Percentiles rank a stretch among this genome's conserved stretches.
Conservation (phyloP, 2,329 filamentous ascomycete genomes). For the Phialophora chinensis region DNA sequence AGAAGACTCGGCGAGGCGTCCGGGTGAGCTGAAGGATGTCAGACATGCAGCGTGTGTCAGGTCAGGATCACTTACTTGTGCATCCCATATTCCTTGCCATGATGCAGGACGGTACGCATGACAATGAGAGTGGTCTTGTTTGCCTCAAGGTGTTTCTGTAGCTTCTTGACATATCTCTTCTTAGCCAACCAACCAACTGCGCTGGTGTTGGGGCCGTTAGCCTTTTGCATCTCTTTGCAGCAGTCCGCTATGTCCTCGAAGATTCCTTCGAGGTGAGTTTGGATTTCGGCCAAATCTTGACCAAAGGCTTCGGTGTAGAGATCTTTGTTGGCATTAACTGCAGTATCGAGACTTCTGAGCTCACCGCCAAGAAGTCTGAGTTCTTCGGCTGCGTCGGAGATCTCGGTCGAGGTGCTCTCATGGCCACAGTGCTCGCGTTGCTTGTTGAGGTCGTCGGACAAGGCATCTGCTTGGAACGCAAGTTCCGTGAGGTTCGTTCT, state of each 20-base stretch:
- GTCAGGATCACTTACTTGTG: constrained; percentile 31
- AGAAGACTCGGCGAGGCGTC: constrained; percentile 33
- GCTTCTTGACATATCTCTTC: constrained; percentile 35
- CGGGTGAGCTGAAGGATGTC: constrained; percentile 28
- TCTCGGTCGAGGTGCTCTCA: constrained; percentile 34
- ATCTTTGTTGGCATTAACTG: constrained; percentile 29
- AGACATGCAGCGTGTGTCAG: not conserved
- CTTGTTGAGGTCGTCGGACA: constrained; percentile 31
- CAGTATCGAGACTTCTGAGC: constrained; percentile 34
- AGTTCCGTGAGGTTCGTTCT: constrained; percentile 15
- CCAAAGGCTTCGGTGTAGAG: constrained; percentile 38
- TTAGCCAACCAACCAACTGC: constrained; percentile 37
- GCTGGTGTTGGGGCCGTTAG: constrained; percentile 25
- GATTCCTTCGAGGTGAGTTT: constrained; percentile 32
- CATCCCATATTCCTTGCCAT: constrained; percentile 39
- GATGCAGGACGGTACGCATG: constrained; percentile 40
- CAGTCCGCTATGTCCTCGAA: constrained; percentile 40
- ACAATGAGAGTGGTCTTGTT: constrained; percentile 39
- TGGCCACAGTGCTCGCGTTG: constrained; percentile 33
- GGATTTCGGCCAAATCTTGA: constrained; percentile 38
- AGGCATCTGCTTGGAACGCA: constrained; percentile 29
- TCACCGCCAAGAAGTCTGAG: constrained; percentile 32
- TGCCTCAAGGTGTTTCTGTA: constrained; percentile 40
- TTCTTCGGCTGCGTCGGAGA: constrained; percentile 33
- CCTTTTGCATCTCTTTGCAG: constrained; percentile 36